These are phyloP conservation scores for Floccularia luteovirens DNA, from an alignment of 768 basidiomycete species.

Conservation along the genomic window DNA sequence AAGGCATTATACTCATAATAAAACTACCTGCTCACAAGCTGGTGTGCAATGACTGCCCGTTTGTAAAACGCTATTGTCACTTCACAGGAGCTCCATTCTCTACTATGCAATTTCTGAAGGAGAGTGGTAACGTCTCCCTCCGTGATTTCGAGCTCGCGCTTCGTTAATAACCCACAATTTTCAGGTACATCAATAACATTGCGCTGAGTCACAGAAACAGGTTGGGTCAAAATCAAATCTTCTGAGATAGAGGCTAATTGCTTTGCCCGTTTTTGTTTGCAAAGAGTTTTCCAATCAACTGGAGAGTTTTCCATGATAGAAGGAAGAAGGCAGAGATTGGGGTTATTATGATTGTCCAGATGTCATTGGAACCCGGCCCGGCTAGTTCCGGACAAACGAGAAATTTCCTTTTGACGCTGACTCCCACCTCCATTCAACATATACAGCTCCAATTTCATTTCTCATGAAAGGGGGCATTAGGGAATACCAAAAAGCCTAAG, in stretches of 20 bases:
- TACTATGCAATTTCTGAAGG: constrained; percentile 35
- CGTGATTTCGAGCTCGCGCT: constrained; percentile 55
- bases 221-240: constrained; percentile 39
- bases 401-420: no score
- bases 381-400: no score
- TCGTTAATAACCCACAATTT: constrained; percentile 42
- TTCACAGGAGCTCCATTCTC: constrained; percentile 46
- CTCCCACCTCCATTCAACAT: no score
- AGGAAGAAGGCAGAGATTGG: no score
- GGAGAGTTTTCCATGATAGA: not conserved
- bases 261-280: constrained; percentile 29
- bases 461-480: no score
- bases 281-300: constrained; percentile 17
- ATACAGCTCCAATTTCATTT: no score
- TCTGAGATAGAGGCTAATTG: constrained; percentile 46
- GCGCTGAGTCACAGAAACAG: constrained; percentile 26
- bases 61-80: constrained; percentile 61
- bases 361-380: no score
- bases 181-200: constrained; percentile 44
- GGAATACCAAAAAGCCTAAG: no score
- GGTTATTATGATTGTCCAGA: no score
- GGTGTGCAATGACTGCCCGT: constrained; percentile 61
- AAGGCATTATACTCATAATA: not conserved
- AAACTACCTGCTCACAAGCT: constrained; percentile 33
- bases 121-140: constrained; percentile 34